phyloP scores from a whole-genome alignment of 2,329 filamentous ascomycete genomes.

The Sarocladium kiliense region DNA sequence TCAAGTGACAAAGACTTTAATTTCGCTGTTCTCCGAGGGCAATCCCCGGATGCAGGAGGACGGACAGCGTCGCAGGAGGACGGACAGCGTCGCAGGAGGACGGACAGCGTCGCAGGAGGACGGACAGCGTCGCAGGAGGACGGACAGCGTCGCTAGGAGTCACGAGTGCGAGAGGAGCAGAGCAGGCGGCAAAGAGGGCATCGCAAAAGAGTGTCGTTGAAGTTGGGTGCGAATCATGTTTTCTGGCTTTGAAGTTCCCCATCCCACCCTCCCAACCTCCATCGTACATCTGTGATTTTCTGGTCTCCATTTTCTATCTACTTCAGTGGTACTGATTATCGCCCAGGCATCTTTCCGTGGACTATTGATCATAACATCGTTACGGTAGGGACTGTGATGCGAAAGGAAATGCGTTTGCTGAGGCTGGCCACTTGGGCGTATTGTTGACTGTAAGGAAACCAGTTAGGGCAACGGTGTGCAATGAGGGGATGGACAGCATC shows the following conservation, averaged over 20 bases:
- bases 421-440: background rate
- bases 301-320: slow-evolving; percentile 1
- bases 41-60: background rate
- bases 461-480: background rate
- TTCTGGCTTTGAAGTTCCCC: background rate
- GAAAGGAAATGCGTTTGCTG: background rate
- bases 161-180: background rate
- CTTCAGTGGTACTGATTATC: background rate
- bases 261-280: background rate
- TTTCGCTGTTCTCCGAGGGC: background rate
- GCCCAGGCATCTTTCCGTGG: background rate
- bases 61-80: background rate
- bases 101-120: background rate
- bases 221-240: slow-evolving; percentile 9
- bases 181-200: background rate
- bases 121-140: background rate
- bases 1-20: slow-evolving; percentile 4
- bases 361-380: slow-evolving; percentile 1
- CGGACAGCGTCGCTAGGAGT: background rate
- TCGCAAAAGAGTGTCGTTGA: slow-evolving; percentile 8
- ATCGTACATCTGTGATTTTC: background rate
- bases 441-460: background rate
- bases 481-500: background rate
- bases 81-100: background rate
- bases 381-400: slow-evolving; percentile 7